Percentiles rank a stretch among this genome's conserved stretches.
Evolutionary conservation across 345 rosid genomes (phyloP).

Genomic region (Lumnitzera littorea): DNA sequence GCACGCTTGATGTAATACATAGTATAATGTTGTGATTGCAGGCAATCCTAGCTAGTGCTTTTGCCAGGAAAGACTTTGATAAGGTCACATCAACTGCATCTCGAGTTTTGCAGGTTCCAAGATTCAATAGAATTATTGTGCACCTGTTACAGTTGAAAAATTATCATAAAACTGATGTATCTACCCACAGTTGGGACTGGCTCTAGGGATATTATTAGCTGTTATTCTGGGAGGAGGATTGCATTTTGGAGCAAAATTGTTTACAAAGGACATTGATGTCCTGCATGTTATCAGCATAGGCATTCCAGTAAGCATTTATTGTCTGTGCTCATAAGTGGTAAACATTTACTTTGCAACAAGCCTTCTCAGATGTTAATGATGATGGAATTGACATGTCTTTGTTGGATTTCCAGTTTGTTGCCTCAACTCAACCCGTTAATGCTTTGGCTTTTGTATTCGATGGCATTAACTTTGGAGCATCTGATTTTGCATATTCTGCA

Average conservation of each 20-base stretch:
- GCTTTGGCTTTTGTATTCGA: conserved; percentile 89
- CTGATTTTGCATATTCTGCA: conserved; percentile 86
- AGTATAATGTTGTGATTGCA: conserved; percentile 4
- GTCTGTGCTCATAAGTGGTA: background rate
- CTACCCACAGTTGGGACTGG: conserved; percentile 56
- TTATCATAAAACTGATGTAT: background rate
- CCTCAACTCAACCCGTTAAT: conserved; percentile 89
- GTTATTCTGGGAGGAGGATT: conserved; percentile 46
- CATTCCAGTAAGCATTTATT: conserved; percentile 55
- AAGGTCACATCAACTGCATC: conserved; percentile 73
- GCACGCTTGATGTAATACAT: too few species aligned
- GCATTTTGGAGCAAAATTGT: conserved; percentile 56
- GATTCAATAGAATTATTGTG: background rate
- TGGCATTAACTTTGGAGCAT: conserved; percentile 94
- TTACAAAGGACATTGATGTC: conserved; percentile 61
- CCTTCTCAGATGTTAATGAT: background rate
- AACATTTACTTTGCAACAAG: background rate
- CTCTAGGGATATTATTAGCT: conserved; percentile 64
- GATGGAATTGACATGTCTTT: conserved; percentile 2
- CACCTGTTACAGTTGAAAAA: background rate
- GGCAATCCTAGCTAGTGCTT: conserved; percentile 91
- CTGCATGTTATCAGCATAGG: conserved; percentile 58
- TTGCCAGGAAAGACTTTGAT: conserved; percentile 59
- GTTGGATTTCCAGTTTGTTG: conserved; percentile 60
- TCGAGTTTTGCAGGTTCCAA: conserved; percentile 71